Base-by-base conservation (phyloP, 352 stramenopile genomes). In the Globisporangium apiculatum region DNA sequence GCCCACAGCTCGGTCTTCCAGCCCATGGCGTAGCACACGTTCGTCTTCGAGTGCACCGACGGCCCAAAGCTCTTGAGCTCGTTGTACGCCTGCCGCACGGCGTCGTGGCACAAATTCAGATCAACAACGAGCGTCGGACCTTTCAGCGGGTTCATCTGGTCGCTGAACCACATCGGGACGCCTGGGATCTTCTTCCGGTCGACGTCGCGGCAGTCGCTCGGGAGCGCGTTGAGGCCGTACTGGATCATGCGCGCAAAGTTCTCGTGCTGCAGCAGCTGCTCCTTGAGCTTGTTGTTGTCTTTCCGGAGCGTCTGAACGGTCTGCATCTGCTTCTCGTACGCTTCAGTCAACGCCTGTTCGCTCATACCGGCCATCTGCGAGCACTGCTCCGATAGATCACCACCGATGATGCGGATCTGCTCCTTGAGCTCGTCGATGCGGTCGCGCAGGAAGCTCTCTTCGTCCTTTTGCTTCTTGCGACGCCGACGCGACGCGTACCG, bases 221-320 rank as follows among this genome's bases (percentile, higher is more conserved):
- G 81, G 52, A 91, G 62, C 46, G 78, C 76, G 51, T 91, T 89
- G 43, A 92, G 71, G 24, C 83, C 83, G 57, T 89, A 86, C 71
- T 92, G 83, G 61, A 92, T 89, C 78, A 90, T 87, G 38, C 83
- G 76, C 37, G 80, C 83, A 64, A 90, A 92, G 65, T 90, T 87
- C 66, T 92, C 83, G 66, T 92, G 83, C 57, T 90, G 83, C 60
- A 89, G 48, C 36, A 92, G 51, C 66, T 90, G 79, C 58, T 88
- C 80, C 67, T 90, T 90, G 47, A 89, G 66, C 68, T 88, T 85
- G 65, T 90, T 87, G 75, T 92, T 90, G 69, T 92, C 81, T 61
- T 86, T 83, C 62, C 79, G 78, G 52, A 92, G 66, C 14, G 72
- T 87, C 68, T 90, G 80, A 11, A 92, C 79, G 36, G 79, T 87